Evolutionary conservation across 345 rosid species (phyloP).

Genomic region (Eucalyptus victrix): DNA sequence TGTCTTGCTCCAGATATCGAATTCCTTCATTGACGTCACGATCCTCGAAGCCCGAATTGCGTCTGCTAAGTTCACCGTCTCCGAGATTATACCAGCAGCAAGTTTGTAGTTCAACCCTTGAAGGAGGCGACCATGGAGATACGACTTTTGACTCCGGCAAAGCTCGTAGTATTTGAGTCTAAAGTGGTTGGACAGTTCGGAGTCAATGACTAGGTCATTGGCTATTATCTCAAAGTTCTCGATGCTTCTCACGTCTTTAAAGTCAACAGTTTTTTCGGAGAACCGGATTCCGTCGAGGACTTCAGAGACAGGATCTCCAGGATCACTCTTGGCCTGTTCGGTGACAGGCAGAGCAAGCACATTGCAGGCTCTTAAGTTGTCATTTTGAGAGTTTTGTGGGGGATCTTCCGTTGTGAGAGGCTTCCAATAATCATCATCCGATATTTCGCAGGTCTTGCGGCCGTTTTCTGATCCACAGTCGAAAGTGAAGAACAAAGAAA

Average conservation of each 20-base stretch:
- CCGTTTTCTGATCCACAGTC: background rate
- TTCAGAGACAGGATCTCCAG: background rate
- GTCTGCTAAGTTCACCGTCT: slow-evolving; percentile 28
- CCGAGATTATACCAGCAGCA: slow-evolving; percentile 34
- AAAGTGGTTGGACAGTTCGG: slow-evolving; percentile 2
- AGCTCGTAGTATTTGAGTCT: slow-evolving; percentile 23
- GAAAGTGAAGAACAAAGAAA: background rate
- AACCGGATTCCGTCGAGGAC: background rate
- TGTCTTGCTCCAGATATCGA: slow-evolving; percentile 26
- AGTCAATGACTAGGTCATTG: slow-evolving; percentile 7
- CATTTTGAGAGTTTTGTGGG: slow-evolving; percentile 11
- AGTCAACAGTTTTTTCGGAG: background rate
- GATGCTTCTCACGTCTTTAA: slow-evolving; percentile 9
- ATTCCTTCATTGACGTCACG: slow-evolving; percentile 13
- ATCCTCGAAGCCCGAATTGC: slow-evolving; percentile 24
- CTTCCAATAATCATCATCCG: background rate
- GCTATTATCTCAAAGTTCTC: slow-evolving; percentile 18
- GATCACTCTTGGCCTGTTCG: background rate
- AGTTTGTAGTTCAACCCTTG: slow-evolving; percentile 25
- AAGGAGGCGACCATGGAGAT: slow-evolving; percentile 27
- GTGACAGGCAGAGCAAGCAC: background rate
- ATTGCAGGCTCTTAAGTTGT: background rate
- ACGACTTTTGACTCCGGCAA: slow-evolving; percentile 21
- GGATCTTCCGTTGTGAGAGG: background rate
- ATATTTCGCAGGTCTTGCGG: background rate